These are phyloP conservation scores for Melampsora americana DNA, from an alignment of 1,284 basidiomycete genomes.

Conservation along the genomic window DNA sequence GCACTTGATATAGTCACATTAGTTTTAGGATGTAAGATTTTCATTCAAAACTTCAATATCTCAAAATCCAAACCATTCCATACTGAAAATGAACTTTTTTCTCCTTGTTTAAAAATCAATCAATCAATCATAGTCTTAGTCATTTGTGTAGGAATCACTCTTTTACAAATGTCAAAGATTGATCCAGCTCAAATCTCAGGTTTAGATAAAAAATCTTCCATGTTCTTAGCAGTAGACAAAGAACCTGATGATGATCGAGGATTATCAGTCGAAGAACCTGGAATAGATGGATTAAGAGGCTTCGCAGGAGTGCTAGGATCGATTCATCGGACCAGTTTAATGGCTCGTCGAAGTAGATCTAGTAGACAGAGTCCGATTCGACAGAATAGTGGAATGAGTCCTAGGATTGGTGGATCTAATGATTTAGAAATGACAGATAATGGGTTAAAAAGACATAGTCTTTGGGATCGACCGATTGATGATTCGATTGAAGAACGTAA, in stretches of 20 bases:
- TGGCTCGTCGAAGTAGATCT: constrained; percentile 45
- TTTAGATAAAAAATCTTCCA: constrained; percentile 44
- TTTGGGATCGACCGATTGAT: constrained; percentile 35
- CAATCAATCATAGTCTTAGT: constrained; percentile 44
- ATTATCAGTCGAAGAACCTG: constrained; percentile 48
- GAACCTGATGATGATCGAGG: constrained; percentile 26
- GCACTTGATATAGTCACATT: constrained; percentile 77
- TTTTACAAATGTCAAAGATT: constrained; percentile 89
- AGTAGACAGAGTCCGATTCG: constrained; percentile 19
- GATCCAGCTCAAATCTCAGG: constrained; percentile 50
- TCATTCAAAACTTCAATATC: not conserved
- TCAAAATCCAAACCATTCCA: constrained; percentile 62
- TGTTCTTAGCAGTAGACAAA: constrained; percentile 27
- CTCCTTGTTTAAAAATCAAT: not conserved
- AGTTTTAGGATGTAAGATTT: constrained; percentile 67
- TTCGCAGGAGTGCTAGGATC: constrained; percentile 53
- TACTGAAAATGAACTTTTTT: too few relatives aligned
- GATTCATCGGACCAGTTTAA: constrained; percentile 52
- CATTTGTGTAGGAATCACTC: constrained; percentile 71
- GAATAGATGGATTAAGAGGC: constrained; percentile 53
- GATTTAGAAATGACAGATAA: constrained; percentile 5
- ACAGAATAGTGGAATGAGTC: not conserved
- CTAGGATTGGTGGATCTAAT: constrained; percentile 4
- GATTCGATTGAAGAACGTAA: constrained; percentile 4
- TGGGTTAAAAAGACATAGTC: constrained; percentile 17